Conservation (phyloP, 352 stramenopile species). For the Sclerospora graminicola region DNA sequence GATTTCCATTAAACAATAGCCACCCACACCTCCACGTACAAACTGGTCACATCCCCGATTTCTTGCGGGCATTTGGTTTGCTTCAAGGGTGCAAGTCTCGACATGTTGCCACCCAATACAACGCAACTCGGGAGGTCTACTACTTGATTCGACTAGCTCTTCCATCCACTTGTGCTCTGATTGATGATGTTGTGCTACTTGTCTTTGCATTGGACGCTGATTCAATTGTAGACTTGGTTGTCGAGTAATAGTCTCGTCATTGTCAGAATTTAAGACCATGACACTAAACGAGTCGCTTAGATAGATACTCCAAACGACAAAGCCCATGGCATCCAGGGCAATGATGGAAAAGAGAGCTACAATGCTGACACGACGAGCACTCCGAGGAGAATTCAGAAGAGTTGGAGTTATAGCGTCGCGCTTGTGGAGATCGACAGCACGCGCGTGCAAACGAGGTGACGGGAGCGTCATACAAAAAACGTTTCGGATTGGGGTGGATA, state of each 20-base stretch:
- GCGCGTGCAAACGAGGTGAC: no score
- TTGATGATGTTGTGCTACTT: slow-evolving; percentile 1
- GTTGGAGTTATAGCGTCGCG: no score
- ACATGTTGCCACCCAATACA: slow-evolving; percentile 47
- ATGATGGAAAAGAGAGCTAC: slow-evolving; percentile 19
- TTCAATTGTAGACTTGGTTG: slow-evolving; percentile 5
- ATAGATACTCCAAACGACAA: slow-evolving; percentile 17
- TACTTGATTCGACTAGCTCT: slow-evolving; percentile 5
- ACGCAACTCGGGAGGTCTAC: slow-evolving; percentile 14
- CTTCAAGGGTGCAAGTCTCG: slow-evolving; percentile 25
- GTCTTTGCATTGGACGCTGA: slow-evolving; percentile 6
- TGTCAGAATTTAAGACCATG: neutral
- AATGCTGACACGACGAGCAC: slow-evolving; percentile 8
- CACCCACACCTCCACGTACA: slow-evolving; percentile 24
- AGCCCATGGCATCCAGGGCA: slow-evolving; percentile 17
- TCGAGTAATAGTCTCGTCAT: neutral
- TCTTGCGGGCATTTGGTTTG: slow-evolving; percentile 13
- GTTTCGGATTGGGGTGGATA: no score
- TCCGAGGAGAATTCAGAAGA: no score
- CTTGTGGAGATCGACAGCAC: no score
- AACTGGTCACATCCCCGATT: slow-evolving; percentile 33
- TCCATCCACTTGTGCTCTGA: slow-evolving; percentile 3
- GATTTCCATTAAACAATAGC: slow-evolving; percentile 42
- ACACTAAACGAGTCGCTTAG: slow-evolving; percentile 5
- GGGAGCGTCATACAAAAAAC: no score